phyloP scores from a whole-genome alignment of 176 grass and related monocot species.

The Oryza meyeriana region DNA sequence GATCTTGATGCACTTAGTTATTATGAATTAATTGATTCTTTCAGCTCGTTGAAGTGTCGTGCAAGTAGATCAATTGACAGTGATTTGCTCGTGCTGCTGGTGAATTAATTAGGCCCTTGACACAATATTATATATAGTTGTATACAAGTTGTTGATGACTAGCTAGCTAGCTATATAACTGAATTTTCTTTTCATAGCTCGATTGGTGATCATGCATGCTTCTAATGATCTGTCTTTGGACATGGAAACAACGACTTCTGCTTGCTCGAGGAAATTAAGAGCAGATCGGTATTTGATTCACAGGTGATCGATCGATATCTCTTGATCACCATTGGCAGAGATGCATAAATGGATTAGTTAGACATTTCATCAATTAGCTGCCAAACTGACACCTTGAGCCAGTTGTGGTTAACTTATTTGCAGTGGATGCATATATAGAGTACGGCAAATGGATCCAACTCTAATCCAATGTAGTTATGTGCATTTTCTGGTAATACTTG shows the following conservation, averaged over 20 bases:
- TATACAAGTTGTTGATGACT: not conserved
- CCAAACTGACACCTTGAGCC: not conserved
- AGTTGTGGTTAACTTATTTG: not conserved
- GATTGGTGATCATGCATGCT: not conserved
- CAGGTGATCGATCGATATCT: not conserved
- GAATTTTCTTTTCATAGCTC: not conserved
- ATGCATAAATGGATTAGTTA: not conserved
- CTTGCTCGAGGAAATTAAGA: not conserved
- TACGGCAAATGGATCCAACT: not conserved
- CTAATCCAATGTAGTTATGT: not conserved
- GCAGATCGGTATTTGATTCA: not conserved
- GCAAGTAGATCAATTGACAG: slow-evolving; percentile 18
- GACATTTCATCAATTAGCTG: not conserved
- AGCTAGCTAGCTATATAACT: not conserved
- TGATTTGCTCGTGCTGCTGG: not conserved
- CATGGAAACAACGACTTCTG: slow-evolving; percentile 19
- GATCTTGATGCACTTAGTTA: not conserved
- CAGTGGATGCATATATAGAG: not conserved
- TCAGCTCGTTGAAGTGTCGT: slow-evolving; percentile 34
- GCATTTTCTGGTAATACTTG: not conserved
- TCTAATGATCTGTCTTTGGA: not conserved
- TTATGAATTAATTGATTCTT: not conserved
- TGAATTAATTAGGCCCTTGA: slow-evolving; percentile 5
- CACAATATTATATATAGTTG: not conserved
- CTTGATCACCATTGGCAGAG: not conserved